Evolutionary conservation across 2,329 filamentous ascomycete genomes (phyloP).

Genomic region (Sphaerulina vaccinii): DNA sequence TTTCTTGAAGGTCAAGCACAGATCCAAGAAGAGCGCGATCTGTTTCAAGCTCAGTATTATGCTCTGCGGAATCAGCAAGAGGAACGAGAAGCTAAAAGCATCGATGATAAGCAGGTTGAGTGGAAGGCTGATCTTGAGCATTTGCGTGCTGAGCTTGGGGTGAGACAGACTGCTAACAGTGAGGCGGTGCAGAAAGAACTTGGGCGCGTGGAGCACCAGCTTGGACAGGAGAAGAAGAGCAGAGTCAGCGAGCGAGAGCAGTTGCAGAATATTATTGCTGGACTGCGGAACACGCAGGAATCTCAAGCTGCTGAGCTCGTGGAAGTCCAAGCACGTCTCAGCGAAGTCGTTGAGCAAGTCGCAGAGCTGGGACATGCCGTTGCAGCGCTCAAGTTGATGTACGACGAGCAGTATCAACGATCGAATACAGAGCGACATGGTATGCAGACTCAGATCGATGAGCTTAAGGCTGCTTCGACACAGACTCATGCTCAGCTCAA

Average conservation of each 20-base stretch:
- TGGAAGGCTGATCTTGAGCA: neutral
- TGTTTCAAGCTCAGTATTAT: slow-evolving; percentile 7
- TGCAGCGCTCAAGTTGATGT: no score
- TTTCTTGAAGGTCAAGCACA: slow-evolving; percentile 5
- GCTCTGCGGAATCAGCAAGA: slow-evolving; percentile 6
- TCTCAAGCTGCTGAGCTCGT: no score
- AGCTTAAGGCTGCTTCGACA: no score
- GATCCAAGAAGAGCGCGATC: slow-evolving; percentile 7
- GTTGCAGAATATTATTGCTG: no score
- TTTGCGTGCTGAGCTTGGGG: neutral
- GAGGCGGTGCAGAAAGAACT: neutral
- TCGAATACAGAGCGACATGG: no score
- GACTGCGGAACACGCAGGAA: no score
- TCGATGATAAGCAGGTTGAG: neutral
- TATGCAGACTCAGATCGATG: no score
- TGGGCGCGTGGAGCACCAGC: neutral
- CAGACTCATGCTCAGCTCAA: no score
- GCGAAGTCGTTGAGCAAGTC: no score
- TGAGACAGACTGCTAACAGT: neutral
- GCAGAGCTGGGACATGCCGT: no score
- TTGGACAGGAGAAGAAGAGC: neutral
- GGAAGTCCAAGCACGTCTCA: no score
- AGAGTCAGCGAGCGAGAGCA: neutral
- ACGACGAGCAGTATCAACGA: no score
- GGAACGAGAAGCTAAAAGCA: neutral